phyloP scores from a whole-genome alignment of 768 basidiomycete genomes.

The Neoboletus brunneissimus region DNA sequence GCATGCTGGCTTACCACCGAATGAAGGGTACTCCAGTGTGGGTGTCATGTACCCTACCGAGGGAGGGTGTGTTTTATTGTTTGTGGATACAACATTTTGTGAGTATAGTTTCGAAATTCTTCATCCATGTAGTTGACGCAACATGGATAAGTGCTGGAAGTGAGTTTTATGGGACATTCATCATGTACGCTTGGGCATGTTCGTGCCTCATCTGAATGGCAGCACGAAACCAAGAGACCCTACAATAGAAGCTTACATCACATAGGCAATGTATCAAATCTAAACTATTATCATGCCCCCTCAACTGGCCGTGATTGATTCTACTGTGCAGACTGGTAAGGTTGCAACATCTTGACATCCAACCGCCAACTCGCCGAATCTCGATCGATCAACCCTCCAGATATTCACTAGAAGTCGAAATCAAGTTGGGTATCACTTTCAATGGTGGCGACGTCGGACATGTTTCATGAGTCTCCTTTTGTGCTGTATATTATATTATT shows the following conservation, averaged over 20 bases:
- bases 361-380: no score
- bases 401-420: slow-evolving; percentile 16
- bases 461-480: slow-evolving; percentile 41
- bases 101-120: no score
- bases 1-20: no score
- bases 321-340: slow-evolving; percentile 30
- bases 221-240: neutral
- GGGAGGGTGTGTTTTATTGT: no score
- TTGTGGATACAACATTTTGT: no score
- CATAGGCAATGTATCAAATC: neutral
- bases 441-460: slow-evolving; percentile 45
- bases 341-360: slow-evolving; percentile 49
- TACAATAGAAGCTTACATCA: slow-evolving; percentile 8
- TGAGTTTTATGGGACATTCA: no score
- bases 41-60: no score
- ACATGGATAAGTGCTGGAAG: no score
- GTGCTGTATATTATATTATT: neutral
- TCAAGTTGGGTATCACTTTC: slow-evolving; percentile 48
- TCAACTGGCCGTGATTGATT: slow-evolving; percentile 31
- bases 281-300: slow-evolving; percentile 22
- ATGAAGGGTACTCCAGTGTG: no score
- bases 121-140: no score
- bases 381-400: no score
- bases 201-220: neutral
- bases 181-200: no score